These are phyloP conservation scores for Geranomyces variabilis DNA, from an alignment of 192 early-diverging fungal genomes.

Conservation along the genomic window DNA sequence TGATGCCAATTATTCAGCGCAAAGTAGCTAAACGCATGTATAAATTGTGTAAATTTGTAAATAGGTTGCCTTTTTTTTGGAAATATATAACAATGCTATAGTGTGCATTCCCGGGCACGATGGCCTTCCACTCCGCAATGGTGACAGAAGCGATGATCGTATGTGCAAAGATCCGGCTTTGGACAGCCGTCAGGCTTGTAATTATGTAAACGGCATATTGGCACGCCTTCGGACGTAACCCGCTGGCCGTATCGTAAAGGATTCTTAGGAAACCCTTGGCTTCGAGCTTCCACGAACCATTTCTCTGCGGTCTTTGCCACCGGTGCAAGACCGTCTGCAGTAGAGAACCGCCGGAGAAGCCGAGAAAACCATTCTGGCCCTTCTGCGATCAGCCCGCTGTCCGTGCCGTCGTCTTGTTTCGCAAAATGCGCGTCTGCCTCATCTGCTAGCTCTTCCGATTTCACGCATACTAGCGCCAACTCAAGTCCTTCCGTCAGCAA, in stretches of 20 bases:
- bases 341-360: background rate
- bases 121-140: constrained; percentile 17
- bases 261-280: constrained; percentile 11
- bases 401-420: background rate
- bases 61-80: too few relatives aligned
- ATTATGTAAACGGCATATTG: constrained; percentile 22
- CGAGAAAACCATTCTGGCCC: background rate
- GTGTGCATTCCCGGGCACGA: constrained; percentile 1
- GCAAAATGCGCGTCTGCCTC: too few relatives aligned
- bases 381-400: background rate
- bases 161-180: constrained; percentile 14
- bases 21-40: too few relatives aligned
- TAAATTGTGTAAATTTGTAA: too few relatives aligned
- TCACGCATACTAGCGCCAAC: constrained; percentile 2
- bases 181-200: constrained; percentile 10
- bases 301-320: background rate
- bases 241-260: constrained; percentile 19
- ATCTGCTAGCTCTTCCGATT: constrained; percentile 18
- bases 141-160: constrained; percentile 17
- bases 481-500: background rate
- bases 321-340: too few relatives aligned
- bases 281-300: constrained; percentile 7
- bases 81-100: too few relatives aligned
- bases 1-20: too few relatives aligned
- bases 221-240: constrained; percentile 4